Evolutionary conservation across 2,329 filamentous ascomycete species (phyloP), one percentile per base, ranked within the genome.

Genomic region (Mariannaea sp.): DNA sequence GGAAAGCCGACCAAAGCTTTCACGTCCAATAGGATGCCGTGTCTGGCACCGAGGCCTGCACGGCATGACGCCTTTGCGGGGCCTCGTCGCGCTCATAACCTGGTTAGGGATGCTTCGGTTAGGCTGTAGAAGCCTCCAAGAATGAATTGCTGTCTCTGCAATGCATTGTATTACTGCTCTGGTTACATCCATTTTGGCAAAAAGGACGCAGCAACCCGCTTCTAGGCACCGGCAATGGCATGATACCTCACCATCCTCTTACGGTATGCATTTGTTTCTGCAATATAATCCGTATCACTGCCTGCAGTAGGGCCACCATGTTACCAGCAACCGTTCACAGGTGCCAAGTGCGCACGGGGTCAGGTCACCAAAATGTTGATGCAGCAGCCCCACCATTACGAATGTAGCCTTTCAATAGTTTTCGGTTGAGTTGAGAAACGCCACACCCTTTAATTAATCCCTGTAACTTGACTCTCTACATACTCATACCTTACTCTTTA

Each of bases 301-400:
- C 30, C 30, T 32, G 13, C 13, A 12, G 7, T 12, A 32, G 10
- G 30, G 8, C 22, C 29, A 32, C 13, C 13, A 10, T n/a, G 9
- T 32, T n/a, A n/a, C 7, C 5, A 29, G 27, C 19, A 47, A 20
- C 29, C 36, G n/a, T 38, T 32, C 24, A 38, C 24, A 12, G 17
- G 32, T 33, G 24, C 44, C 44, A 39, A 47, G 44, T 20, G 12
- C 33, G 44, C 44, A 47, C 44, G 10, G 10, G 44, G 35, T 33
- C 35, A 24, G 44, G 33, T 17, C 22, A 10, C 35, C 44, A 47
- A n/a, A 30, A 39, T 39, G 26, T 10, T 20, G 44, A 33, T 14
- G 44, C 9, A 13, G 35, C 5, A 33, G 16, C 33, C 44, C 44
- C 22, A n/a, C 39, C 29, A 39, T 39, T 32, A 19, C 6, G 8